Evolutionary conservation across 208 protist genomes (phyloP).

Genomic region (Acanthamoeba sp.): DNA sequence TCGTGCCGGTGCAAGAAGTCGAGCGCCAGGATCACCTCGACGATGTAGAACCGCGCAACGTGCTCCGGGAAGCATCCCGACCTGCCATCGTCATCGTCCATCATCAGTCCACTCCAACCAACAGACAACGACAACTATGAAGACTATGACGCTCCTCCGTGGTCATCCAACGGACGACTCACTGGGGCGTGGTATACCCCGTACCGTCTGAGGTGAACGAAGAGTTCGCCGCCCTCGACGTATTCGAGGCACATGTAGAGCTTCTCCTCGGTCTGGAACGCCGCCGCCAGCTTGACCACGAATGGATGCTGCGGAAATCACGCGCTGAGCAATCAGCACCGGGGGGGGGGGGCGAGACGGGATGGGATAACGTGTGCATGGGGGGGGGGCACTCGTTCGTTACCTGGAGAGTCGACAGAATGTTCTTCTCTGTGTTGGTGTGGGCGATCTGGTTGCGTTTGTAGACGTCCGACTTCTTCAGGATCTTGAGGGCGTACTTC

Average conservation of each 20-base stretch:
- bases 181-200: background rate
- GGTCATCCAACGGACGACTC: background rate
- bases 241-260: constrained; percentile 91
- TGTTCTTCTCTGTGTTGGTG: constrained; percentile 80
- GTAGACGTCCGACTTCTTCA: constrained; percentile 57
- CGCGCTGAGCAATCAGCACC: background rate
- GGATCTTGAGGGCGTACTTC: constrained; percentile 70
- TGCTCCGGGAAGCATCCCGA: constrained; percentile 88
- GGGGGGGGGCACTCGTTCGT: background rate
- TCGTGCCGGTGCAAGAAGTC: constrained; percentile 94
- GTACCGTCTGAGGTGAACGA: constrained; percentile 89
- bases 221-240: constrained; percentile 91
- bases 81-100: constrained; percentile 83
- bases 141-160: too few relatives aligned
- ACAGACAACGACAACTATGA: background rate
- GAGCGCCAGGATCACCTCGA: constrained; percentile 94
- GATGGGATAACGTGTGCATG: background rate
- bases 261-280: constrained; percentile 88
- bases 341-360: background rate
- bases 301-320: constrained; percentile 91
- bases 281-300: constrained; percentile 87
- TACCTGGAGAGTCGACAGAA: constrained; percentile 33
- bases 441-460: constrained; percentile 75
- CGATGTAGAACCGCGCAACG: constrained; percentile 92
- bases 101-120: background rate